Evolutionary conservation across 257 asterid species (phyloP).

Genomic region (Jasminum sambac): DNA sequence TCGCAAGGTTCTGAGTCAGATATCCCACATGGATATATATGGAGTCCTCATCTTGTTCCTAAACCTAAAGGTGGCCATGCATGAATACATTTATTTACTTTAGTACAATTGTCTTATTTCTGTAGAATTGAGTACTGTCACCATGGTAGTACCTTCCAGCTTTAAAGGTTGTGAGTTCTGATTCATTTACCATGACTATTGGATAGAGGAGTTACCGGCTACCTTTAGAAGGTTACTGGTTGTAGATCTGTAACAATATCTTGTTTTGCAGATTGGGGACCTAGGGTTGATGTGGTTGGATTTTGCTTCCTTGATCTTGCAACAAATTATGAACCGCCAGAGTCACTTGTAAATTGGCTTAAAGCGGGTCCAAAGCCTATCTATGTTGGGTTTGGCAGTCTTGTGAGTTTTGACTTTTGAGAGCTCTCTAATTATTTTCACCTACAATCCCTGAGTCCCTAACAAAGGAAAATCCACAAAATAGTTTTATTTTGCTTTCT

Average conservation of each 20-base stretch:
- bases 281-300: conserved; percentile 91
- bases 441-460: neutral
- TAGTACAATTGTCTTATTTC: neutral
- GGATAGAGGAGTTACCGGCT: neutral
- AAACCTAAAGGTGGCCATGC: conserved; percentile 79
- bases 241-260: conserved; percentile 22
- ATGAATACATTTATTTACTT: conserved; percentile 20
- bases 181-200: neutral
- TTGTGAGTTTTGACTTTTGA: neutral
- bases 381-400: conserved; percentile 26
- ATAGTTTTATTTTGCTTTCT: neutral
- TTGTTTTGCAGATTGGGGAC: conserved; percentile 92
- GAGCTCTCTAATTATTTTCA: neutral
- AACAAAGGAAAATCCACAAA: neutral
- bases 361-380: conserved; percentile 12
- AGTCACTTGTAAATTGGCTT: conserved; percentile 82
- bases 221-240: neutral
- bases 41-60: conserved; percentile 99
- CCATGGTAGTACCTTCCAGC: conserved; percentile 10
- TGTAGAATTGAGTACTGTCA: conserved; percentile 7
- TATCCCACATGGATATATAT: conserved; percentile 88
- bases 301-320: conserved; percentile 99
- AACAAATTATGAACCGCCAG: conserved; percentile 79
- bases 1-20: conserved; percentile 80
- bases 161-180: neutral